Conservation (phyloP, 495 filamentous ascomycete genomes). For the Pseudevernia furfuracea region DNA sequence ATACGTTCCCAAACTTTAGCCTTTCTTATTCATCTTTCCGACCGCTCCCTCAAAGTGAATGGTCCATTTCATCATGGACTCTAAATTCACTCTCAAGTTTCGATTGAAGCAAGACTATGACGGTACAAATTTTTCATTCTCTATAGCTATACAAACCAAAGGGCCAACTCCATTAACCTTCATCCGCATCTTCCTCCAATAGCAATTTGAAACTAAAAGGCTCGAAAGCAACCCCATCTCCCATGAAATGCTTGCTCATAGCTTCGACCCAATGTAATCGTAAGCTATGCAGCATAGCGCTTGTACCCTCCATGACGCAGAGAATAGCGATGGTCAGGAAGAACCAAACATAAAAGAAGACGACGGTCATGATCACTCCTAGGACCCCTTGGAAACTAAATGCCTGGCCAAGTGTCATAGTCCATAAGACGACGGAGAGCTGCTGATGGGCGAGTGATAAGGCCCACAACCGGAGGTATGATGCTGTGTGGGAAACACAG, state of each 20-base stretch:
- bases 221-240: slow-evolving; percentile 82
- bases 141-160: slow-evolving; percentile 8
- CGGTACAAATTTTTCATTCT: not conserved
- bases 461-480: slow-evolving; percentile 97
- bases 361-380: slow-evolving; percentile 71
- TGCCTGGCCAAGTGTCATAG: slow-evolving; percentile 79
- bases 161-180: slow-evolving; percentile 25
- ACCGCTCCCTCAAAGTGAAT: no score
- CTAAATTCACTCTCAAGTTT: not conserved
- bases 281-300: slow-evolving; percentile 87
- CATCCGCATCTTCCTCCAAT: slow-evolving; percentile 72
- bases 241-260: slow-evolving; percentile 99
- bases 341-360: slow-evolving; percentile 83
- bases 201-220: slow-evolving; percentile 87
- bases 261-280: slow-evolving; percentile 98
- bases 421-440: slow-evolving; percentile 91
- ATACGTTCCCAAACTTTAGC: no score
- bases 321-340: slow-evolving; percentile 70
- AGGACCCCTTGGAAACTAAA: slow-evolving; percentile 55
- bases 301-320: slow-evolving; percentile 75
- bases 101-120: not conserved
- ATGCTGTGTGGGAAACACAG: slow-evolving; percentile 97
- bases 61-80: no score
- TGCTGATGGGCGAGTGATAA: slow-evolving; percentile 96
- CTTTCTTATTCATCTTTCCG: no score